Percentiles rank a stretch among this genome's conserved stretches.
phyloP scores from a whole-genome alignment of 2,329 filamentous ascomycete species.

The Penicillium sp. region DNA sequence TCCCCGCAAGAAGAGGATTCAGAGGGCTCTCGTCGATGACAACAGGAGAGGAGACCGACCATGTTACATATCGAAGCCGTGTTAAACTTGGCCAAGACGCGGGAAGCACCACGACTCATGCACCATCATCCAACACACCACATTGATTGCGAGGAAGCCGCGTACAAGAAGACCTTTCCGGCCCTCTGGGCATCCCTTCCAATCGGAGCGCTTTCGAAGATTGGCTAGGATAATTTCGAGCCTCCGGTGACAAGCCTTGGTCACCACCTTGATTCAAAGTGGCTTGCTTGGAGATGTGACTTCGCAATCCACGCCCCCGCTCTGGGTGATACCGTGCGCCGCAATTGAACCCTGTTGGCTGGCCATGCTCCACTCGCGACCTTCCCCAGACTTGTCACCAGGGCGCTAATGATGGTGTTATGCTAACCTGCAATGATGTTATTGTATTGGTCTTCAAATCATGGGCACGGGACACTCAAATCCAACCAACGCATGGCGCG shows the following conservation, averaged over 20 bases:
- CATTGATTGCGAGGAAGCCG: neutral
- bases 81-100: constrained; percentile 2
- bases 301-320: neutral
- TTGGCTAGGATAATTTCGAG: neutral
- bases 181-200: neutral
- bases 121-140: neutral
- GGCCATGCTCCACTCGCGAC: neutral
- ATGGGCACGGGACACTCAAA: neutral
- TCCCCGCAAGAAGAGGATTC: neutral
- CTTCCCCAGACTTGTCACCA: constrained; percentile 8
- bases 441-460: constrained; percentile 9
- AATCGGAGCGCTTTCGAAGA: neutral
- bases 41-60: neutral
- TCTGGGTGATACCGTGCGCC: neutral
- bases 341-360: neutral
- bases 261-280: neutral
- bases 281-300: neutral
- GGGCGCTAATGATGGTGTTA: constrained; percentile 10
- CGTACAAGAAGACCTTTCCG: neutral
- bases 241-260: neutral
- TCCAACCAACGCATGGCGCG: neutral
- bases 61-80: neutral
- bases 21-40: neutral
- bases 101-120: neutral
- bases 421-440: constrained; percentile 12